These are phyloP conservation scores for Exophiala calicioides DNA, from an alignment of 2,329 filamentous ascomycete genomes.

Conservation along the genomic window DNA sequence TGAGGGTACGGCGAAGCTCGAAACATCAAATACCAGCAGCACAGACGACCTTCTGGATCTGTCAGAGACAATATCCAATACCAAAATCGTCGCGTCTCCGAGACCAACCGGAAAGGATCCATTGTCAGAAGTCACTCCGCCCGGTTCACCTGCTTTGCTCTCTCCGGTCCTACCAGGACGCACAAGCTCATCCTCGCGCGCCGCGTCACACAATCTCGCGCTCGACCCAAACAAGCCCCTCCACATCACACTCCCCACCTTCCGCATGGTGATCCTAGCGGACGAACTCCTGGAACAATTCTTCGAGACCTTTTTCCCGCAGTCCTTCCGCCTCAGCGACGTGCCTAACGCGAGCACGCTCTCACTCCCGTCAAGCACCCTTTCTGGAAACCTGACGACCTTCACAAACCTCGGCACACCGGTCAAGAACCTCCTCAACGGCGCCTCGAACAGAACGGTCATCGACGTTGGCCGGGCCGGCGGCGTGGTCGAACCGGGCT, in stretches of 20 bases:
- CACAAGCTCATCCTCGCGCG: slow-evolving; percentile 32
- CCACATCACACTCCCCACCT: slow-evolving; percentile 94
- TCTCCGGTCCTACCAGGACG: slow-evolving; percentile 4
- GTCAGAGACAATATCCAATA: slow-evolving; percentile 38
- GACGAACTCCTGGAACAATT: slow-evolving; percentile 96
- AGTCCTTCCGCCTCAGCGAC: slow-evolving; percentile 86
- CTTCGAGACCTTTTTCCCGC: slow-evolving; percentile 93
- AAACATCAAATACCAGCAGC: slow-evolving; percentile 28
- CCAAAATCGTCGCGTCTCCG: slow-evolving; percentile 29
- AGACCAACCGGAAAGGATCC: slow-evolving; percentile 26
- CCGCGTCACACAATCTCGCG: slow-evolving; percentile 77
- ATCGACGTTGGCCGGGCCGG: slow-evolving; percentile 46
- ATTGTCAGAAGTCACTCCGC: slow-evolving; percentile 26
- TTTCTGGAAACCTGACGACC: slow-evolving; percentile 75
- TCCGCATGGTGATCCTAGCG: slow-evolving; percentile 96
- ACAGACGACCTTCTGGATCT: slow-evolving; percentile 47
- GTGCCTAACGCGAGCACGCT: slow-evolving; percentile 48
- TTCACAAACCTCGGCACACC: slow-evolving; percentile 70
- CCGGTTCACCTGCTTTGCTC: slow-evolving; percentile 17
- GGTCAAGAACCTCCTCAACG: slow-evolving; percentile 43
- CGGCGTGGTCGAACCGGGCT: slow-evolving; percentile 63
- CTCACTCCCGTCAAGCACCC: slow-evolving; percentile 40
- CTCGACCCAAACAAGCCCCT: slow-evolving; percentile 90
- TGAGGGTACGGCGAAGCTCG: slow-evolving; percentile 59
- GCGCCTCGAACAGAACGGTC: slow-evolving; percentile 38